These are phyloP conservation scores for Stromatinia cepivora DNA, from an alignment of 2,329 filamentous ascomycete genomes.

Conservation along the genomic window DNA sequence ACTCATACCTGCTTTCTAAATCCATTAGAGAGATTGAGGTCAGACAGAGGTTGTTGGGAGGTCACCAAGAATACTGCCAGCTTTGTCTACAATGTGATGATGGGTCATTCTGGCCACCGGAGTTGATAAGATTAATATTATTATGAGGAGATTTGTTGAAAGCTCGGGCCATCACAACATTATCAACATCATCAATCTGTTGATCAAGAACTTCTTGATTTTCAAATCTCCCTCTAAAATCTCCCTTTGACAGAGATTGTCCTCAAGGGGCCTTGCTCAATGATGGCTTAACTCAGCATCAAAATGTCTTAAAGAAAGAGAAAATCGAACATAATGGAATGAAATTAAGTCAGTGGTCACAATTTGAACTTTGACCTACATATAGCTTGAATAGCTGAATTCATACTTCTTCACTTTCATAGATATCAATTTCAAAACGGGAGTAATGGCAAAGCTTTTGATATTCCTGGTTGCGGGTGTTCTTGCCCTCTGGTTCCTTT, in stretches of 20 bases:
- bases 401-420: neutral
- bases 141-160: neutral
- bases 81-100: too few relatives aligned
- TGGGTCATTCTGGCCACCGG: neutral
- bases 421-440: neutral
- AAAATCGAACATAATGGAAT: neutral
- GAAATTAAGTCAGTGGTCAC: neutral
- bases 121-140: neutral
- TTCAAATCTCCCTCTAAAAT: neutral
- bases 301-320: neutral
- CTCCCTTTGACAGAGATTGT: neutral
- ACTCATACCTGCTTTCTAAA: neutral
- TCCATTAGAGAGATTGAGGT: neutral
- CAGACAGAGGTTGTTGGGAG: neutral
- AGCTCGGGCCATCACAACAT: neutral
- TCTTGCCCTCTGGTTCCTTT: neutral
- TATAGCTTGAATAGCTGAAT: neutral
- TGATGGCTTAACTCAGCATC: neutral
- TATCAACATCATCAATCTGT: neutral
- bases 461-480: neutral
- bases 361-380: neutral
- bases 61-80: neutral
- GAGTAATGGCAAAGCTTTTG: neutral
- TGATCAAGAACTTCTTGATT: neutral
- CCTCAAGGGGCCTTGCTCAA: neutral